Conservation (phyloP, 306 rosid species). For the Vachellia pachyceras region DNA sequence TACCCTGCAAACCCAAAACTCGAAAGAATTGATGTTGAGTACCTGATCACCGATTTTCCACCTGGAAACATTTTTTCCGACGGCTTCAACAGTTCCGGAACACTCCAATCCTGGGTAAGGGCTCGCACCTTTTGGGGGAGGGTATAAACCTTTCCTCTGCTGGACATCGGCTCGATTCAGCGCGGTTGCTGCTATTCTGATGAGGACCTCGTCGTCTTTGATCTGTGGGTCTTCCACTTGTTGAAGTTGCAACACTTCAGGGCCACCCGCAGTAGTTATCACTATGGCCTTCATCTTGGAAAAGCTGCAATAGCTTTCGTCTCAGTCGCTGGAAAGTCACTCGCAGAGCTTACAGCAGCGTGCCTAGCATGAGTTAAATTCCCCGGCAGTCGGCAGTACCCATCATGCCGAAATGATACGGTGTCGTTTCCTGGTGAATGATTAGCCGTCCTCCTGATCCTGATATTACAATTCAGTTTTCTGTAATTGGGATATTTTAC, state of each 20-base stretch:
- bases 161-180: constrained; percentile 79
- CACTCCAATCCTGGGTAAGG: constrained; percentile 82
- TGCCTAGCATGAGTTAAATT: neutral
- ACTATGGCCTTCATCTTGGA: constrained; percentile 77
- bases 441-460: too few species aligned
- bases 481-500: neutral
- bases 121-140: constrained; percentile 82
- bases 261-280: constrained; percentile 69
- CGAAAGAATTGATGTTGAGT: neutral
- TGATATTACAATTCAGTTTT: neutral
- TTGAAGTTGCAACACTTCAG: constrained; percentile 73
- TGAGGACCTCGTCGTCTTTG: constrained; percentile 74
- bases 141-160: constrained; percentile 75
- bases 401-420: neutral
- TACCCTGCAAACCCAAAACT: neutral
- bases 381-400: neutral
- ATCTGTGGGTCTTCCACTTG: constrained; percentile 74
- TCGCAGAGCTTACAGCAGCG: neutral
- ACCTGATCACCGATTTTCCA: constrained; percentile 96
- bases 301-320: neutral
- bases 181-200: constrained; percentile 75
- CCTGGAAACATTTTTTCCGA: constrained; percentile 65
- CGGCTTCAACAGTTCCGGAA: constrained; percentile 71
- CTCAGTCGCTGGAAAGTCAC: neutral
- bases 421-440: neutral